Conservation (phyloP, 2,329 filamentous ascomycete genomes). For the Colletotrichum sp. region DNA sequence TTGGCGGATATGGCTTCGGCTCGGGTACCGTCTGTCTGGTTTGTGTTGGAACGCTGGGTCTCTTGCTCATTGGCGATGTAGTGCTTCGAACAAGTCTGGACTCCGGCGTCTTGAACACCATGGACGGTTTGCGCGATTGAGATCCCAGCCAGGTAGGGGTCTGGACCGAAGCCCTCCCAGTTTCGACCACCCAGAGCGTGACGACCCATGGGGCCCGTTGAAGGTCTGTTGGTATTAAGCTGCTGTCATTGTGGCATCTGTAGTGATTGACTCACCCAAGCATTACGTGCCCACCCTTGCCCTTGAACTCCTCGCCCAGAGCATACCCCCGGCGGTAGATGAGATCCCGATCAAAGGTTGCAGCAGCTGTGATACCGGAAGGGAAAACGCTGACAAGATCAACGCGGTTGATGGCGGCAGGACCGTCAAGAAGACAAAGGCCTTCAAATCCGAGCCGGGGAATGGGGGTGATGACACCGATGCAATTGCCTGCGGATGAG, state of each 20-base stretch:
- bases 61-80: constrained; percentile 35
- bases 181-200: constrained; percentile 65
- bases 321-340: constrained; percentile 70
- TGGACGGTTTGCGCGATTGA: constrained; percentile 68
- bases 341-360: constrained; percentile 73
- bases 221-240: constrained; percentile 54
- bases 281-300: constrained; percentile 57
- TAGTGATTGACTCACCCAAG: not conserved
- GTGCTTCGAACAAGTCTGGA: constrained; percentile 67
- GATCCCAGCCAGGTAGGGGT: constrained; percentile 71
- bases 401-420: not conserved
- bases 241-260: not conserved
- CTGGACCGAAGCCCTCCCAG: constrained; percentile 67
- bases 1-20: constrained; percentile 25
- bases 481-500: constrained; percentile 25
- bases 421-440: not conserved
- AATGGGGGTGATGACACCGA: constrained; percentile 50
- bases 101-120: constrained; percentile 72
- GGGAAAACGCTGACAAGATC: constrained; percentile 58
- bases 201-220: constrained; percentile 67
- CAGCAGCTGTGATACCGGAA: constrained; percentile 72
- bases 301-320: constrained; percentile 74
- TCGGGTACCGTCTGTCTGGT: constrained; percentile 59
- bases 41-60: constrained; percentile 51
- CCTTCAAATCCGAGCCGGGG: constrained; percentile 44